A percentile compares a stretch with the other conserved stretches of the same genome.
Evolutionary conservation across 805 yeast genomes (phyloP).

Genomic region (Brettanomyces anomalus): DNA sequence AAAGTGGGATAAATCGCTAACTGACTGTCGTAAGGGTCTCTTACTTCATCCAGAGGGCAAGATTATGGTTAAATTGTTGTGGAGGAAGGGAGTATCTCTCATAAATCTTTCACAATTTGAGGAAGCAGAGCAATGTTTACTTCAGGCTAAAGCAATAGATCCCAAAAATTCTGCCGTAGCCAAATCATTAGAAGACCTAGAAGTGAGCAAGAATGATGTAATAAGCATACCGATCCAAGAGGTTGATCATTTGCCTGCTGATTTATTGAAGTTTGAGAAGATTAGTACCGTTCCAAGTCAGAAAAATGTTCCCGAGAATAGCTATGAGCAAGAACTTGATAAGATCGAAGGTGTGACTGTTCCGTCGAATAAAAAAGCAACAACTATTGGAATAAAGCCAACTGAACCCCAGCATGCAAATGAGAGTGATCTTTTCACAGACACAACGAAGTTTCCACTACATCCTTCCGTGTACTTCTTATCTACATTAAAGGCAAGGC

Average conservation of each 20-base stretch:
- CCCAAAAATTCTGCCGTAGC: constrained; percentile 30
- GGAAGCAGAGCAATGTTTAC: constrained; percentile 20
- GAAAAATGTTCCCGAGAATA: neutral
- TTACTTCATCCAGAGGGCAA: constrained; percentile 16
- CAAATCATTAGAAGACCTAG: constrained; percentile 25
- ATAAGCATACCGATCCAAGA: constrained; percentile 6
- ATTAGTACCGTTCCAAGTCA: neutral
- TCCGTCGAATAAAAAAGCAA: neutral
- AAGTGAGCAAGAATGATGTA: neutral
- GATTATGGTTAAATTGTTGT: constrained; percentile 38
- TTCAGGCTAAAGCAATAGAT: constrained; percentile 32
- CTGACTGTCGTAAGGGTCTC: constrained; percentile 44
- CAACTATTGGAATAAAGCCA: constrained; percentile 1
- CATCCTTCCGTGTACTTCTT: constrained; percentile 39
- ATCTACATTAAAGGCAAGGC: constrained; percentile 27
- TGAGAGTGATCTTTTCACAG: constrained; percentile 6
- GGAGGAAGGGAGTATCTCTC: constrained; percentile 39
- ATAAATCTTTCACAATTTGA: constrained; percentile 24
- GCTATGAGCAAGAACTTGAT: neutral
- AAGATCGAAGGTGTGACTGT: neutral
- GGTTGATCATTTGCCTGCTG: constrained; percentile 15
- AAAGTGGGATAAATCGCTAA: constrained; percentile 39
- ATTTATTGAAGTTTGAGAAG: constrained; percentile 4
- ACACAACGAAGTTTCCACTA: constrained; percentile 25
- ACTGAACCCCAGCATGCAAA: neutral